Percentiles rank a stretch among this genome's conserved stretches.
phyloP scores from a whole-genome alignment of 169 alveolate species.

The Plasmodium gaboni region DNA sequence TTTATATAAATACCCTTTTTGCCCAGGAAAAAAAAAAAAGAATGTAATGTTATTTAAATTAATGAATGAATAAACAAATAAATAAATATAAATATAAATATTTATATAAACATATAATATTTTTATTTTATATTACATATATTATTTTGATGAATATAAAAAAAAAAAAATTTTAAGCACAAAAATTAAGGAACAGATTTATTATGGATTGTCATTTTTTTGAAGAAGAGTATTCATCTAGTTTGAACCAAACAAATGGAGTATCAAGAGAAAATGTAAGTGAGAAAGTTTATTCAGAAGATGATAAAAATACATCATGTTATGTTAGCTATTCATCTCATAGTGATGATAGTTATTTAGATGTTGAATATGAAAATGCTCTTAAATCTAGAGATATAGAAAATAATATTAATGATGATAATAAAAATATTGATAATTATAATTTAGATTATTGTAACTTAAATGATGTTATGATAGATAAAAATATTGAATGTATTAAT shows the following conservation, averaged over 20 bases:
- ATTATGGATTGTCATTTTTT: slow-evolving; percentile 52
- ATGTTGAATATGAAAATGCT: slow-evolving; percentile 40
- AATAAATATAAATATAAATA: not conserved
- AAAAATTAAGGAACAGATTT: not conserved
- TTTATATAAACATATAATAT: not conserved
- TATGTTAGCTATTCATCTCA: slow-evolving; percentile 50
- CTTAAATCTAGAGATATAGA: slow-evolving; percentile 11
- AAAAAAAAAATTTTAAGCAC: slow-evolving; percentile 15
- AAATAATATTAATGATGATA: not conserved
- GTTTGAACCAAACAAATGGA: slow-evolving; percentile 5
- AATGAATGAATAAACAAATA: slow-evolving; percentile 1
- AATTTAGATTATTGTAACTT: not conserved
- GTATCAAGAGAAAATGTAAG: slow-evolving; percentile 29
- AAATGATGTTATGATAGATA: not conserved
- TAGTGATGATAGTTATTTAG: slow-evolving; percentile 61
- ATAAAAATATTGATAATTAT: not conserved
- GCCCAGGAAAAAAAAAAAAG: not conserved
- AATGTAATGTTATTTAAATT: not conserved
- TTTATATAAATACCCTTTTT: not conserved
- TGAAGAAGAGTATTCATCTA: slow-evolving; percentile 28
- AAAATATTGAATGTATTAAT: not conserved
- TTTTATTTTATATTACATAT: not conserved
- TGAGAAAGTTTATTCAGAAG: slow-evolving; percentile 57
- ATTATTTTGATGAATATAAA: not conserved
- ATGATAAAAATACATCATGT: slow-evolving; percentile 54